Percentiles rank a stretch among this genome's conserved stretches.
phyloP scores from a whole-genome alignment of 768 basidiomycete species.

The Dictyophora rubrovolvata region DNA sequence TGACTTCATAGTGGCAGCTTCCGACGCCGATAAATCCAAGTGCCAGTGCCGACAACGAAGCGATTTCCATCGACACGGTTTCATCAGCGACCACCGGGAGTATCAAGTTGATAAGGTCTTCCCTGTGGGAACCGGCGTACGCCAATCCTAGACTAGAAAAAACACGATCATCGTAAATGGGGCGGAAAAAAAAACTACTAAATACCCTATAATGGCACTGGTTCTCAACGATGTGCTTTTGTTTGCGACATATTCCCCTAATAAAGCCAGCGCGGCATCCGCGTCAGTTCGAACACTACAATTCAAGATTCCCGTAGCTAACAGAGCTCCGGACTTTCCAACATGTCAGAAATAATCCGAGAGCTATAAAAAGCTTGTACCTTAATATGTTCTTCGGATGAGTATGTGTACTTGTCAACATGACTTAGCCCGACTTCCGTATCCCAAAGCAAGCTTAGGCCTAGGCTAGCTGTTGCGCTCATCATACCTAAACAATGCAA shows the following conservation, averaged over 20 bases:
- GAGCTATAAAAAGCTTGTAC: constrained; percentile 20
- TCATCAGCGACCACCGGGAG: constrained; percentile 80
- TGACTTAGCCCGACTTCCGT: constrained; percentile 88
- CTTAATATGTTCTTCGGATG: constrained; percentile 93
- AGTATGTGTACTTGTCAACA: constrained; percentile 97
- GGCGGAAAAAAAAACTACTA: neutral
- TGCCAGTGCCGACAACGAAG: constrained; percentile 73
- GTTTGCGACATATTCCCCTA: constrained; percentile 85
- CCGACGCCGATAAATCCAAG: constrained; percentile 95
- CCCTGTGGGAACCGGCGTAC: constrained; percentile 86
- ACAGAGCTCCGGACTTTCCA: constrained; percentile 73
- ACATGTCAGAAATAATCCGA: neutral
- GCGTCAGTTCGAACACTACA: constrained; percentile 84
- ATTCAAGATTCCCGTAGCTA: constrained; percentile 91
- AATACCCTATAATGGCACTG: constrained; percentile 69
- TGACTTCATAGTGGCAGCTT: constrained; percentile 88
- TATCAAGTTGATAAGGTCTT: constrained; percentile 71
- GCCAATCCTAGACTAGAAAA: constrained; percentile 68
- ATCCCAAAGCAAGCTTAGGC: constrained; percentile 91
- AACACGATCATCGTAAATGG: neutral
- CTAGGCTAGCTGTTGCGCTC: constrained; percentile 90
- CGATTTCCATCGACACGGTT: constrained; percentile 76
- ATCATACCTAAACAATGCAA: constrained; percentile 62
- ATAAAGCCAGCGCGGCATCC: constrained; percentile 83
- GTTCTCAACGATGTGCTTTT: constrained; percentile 76